Conservation (phyloP, 169 alveolate species). For the Eimeria falciformis region DNA sequence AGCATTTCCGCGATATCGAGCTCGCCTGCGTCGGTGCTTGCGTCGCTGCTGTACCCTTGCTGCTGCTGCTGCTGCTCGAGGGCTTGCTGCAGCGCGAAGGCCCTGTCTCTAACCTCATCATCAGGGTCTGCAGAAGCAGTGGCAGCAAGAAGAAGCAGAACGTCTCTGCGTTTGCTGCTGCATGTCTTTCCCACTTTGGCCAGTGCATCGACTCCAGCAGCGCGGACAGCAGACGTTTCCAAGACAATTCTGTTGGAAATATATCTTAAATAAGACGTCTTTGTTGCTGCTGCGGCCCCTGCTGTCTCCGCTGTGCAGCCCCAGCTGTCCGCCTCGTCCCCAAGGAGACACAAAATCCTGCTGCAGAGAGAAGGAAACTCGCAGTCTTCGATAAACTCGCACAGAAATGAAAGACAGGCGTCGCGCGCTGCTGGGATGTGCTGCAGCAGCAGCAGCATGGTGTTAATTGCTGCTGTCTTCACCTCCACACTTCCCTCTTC, state of each 20-base stretch:
- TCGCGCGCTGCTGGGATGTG: constrained; percentile 85
- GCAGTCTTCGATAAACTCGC: constrained; percentile 99
- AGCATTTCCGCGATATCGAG: constrained; percentile 11
- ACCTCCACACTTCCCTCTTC: constrained; percentile 94
- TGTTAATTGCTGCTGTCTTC: constrained; percentile 94
- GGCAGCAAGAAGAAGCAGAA: constrained; percentile 69
- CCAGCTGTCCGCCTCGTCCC: constrained; percentile 68
- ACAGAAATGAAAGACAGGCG: constrained; percentile 91
- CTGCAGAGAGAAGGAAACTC: constrained; percentile 94
- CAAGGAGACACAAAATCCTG: constrained; percentile 79
- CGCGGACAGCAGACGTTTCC: constrained; percentile 97
- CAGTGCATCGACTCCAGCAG: constrained; percentile 97
- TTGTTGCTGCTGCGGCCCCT: constrained; percentile 79
- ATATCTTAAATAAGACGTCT: constrained; percentile 95
- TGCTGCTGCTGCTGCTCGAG: constrained; percentile 35
- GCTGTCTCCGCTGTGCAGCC: not conserved
- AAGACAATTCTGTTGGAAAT: constrained; percentile 97
- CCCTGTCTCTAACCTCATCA: constrained; percentile 79
- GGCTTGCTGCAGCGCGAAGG: not conserved
- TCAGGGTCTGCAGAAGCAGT: constrained; percentile 66
- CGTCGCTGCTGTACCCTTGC: constrained; percentile 5
- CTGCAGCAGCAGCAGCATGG: constrained; percentile 92
- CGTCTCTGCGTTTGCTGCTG: constrained; percentile 55
- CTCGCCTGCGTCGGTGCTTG: not conserved
- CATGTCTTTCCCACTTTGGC: constrained; percentile 89